Evolutionary conservation across 75 land plant species (phyloP), one percentile per base, ranked within the genome.

Genomic region (Adiantum capillusveneris): DNA sequence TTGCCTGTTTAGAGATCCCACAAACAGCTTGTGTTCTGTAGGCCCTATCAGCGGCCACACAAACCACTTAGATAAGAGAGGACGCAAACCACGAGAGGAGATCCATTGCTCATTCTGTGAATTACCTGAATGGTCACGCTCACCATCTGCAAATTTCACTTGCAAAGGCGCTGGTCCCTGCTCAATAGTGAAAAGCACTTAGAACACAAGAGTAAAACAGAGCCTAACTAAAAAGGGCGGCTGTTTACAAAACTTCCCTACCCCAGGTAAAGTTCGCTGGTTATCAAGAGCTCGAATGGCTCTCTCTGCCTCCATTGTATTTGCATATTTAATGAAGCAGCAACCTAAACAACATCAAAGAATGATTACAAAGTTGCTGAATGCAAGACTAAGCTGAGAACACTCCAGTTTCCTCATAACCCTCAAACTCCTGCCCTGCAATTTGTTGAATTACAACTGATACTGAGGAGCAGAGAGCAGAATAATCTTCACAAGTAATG

Each of bases 61-160:
- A 26, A 25, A 26, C 55, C 5, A 46, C 5, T 34, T 9, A 34
- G 37, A 34, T 9, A 34, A 34, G 37, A 34, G 37, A 34, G 37
- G 37, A 34, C 7, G 37, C 37, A 5, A 34, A 34, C n/a, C n/a
- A n/a, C n/a, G n/a, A n/a, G n/a, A n/a, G n/a, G n/a, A n/a, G n/a
- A n/a, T n/a, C n/a, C n/a, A n/a, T n/a, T n/a, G n/a, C n/a, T n/a
- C n/a, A n/a, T n/a, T n/a, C n/a, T n/a, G n/a, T n/a, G n/a, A n/a
- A n/a, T n/a, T 87, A 87, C 99, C 99, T 71, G 80, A 85, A 1
- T 90, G 88, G 25, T 90, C 97, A n/a, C 92, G 79, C 63, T 95
- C 99, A 14, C 97, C 97, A 84, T 90, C 99, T 43, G 99, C 99
- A 79, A 80, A 90, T 74, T 87, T 75, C 31, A 95, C 99, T 84